phyloP scores from a whole-genome alignment of 768 basidiomycete species.

The Terana coerulea region DNA sequence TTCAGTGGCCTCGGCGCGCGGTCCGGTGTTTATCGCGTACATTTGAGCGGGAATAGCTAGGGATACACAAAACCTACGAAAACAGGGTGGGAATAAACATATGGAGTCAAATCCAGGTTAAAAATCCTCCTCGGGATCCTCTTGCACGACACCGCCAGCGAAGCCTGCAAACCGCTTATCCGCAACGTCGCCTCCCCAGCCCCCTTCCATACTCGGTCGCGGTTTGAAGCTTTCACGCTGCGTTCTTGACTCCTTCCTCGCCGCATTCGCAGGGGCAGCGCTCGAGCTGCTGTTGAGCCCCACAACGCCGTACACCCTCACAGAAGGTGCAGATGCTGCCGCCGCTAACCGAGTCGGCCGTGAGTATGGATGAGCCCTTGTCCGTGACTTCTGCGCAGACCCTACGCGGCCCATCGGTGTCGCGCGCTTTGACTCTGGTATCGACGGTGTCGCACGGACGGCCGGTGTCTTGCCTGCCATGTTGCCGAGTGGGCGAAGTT shows the following conservation, averaged over 20 bases:
- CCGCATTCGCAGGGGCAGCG: slow-evolving; percentile 21
- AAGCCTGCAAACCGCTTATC: slow-evolving; percentile 25
- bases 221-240: slow-evolving; percentile 82
- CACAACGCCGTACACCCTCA: slow-evolving; percentile 17
- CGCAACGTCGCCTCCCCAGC: slow-evolving; percentile 12
- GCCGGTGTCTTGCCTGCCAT: background rate
- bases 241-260: slow-evolving; percentile 49
- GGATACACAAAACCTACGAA: background rate
- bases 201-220: slow-evolving; percentile 63
- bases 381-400: slow-evolving; percentile 20
- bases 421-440: background rate
- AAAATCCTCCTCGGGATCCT: slow-evolving; percentile 30
- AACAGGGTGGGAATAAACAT: background rate
- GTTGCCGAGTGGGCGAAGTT: background rate
- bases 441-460: background rate
- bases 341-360: slow-evolving; percentile 11
- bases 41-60: background rate
- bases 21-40: background rate
- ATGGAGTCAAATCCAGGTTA: slow-evolving; percentile 10
- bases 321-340: slow-evolving; percentile 14
- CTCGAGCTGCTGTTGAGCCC: slow-evolving; percentile 2
- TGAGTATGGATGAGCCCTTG: slow-evolving; percentile 20
- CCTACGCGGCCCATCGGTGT: slow-evolving; percentile 5
- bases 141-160: slow-evolving; percentile 26
- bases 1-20: background rate